Conservation (phyloP, 2,329 filamentous ascomycete species). For the Cercospora sesami region DNA sequence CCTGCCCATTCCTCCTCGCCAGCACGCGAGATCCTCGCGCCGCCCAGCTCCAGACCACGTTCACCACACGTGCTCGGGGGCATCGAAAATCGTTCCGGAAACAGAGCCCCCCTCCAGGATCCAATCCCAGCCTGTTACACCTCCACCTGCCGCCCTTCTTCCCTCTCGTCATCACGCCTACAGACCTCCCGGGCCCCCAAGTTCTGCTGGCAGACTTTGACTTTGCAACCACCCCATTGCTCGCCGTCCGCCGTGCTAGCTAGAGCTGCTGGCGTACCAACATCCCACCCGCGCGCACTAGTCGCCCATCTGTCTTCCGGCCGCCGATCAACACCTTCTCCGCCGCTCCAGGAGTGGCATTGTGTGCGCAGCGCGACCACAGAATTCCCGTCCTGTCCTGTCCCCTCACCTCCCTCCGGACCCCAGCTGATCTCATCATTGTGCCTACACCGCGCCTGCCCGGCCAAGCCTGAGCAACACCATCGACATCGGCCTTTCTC, state of each 20-base stretch:
- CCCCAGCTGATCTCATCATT: not conserved
- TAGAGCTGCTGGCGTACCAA: not conserved
- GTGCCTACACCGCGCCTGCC: slow-evolving; percentile 8
- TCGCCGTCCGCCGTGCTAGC: not conserved
- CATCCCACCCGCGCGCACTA: not conserved
- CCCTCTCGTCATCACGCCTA: not conserved
- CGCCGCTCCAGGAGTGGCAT: slow-evolving; percentile 8
- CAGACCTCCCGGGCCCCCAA: not conserved
- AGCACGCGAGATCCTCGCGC: not conserved
- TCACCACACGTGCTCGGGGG: slow-evolving; percentile 5
- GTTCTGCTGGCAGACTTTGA: slow-evolving; percentile 8
- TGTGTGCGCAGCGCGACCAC: slow-evolving; percentile 6
- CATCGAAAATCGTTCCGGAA: not conserved
- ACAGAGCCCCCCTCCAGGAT: slow-evolving; percentile 9
- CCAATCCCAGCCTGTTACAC: slow-evolving; percentile 7
- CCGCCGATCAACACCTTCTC: slow-evolving; percentile 15
- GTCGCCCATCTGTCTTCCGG: slow-evolving; percentile 6
- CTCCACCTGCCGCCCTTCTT: slow-evolving; percentile 3
- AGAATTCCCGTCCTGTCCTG: slow-evolving; percentile 5
- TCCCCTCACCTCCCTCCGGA: not conserved
- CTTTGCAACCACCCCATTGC: not conserved
- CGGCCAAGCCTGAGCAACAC: slow-evolving; percentile 13
- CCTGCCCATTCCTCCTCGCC: not conserved
- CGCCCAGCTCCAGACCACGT: not conserved
- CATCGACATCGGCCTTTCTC: slow-evolving; percentile 22